Conservation (phyloP, 148 eudicot genomes). For the Oxyria digyna region DNA sequence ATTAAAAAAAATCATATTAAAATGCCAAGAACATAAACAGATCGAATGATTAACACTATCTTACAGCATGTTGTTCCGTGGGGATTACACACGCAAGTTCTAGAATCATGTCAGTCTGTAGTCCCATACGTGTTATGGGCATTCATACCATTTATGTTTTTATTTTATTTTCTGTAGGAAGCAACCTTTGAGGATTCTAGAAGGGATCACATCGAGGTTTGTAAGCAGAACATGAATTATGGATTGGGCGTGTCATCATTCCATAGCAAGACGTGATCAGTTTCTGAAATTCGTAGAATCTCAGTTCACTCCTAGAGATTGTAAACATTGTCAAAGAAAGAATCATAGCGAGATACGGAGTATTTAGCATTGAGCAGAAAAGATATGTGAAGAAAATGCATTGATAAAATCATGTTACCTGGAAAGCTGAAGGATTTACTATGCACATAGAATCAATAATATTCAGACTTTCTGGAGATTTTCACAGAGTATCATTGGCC, state of each 20-base stretch:
- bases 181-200: not conserved
- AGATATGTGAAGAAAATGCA: not conserved
- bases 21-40: not conserved
- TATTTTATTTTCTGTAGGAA: not conserved
- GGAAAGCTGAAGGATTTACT: not conserved
- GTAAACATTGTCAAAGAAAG: not conserved
- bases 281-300: not conserved
- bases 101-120: not conserved
- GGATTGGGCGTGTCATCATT: no score
- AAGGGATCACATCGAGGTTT: not conserved
- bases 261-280: not conserved
- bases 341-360: not conserved
- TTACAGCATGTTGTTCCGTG: not conserved
- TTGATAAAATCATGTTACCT: not conserved
- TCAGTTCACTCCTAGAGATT: not conserved
- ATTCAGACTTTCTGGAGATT: not conserved
- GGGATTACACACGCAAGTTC: not conserved
- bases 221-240: not conserved
- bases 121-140: not conserved
- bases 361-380: not conserved
- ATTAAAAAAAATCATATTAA: not conserved
- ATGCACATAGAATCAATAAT: not conserved
- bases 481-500: conserved; percentile 21
- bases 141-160: no score
- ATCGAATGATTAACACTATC: not conserved